Evolutionary conservation across 192 early-diverging fungal species (phyloP).

Genomic region (Coemansia sp.): DNA sequence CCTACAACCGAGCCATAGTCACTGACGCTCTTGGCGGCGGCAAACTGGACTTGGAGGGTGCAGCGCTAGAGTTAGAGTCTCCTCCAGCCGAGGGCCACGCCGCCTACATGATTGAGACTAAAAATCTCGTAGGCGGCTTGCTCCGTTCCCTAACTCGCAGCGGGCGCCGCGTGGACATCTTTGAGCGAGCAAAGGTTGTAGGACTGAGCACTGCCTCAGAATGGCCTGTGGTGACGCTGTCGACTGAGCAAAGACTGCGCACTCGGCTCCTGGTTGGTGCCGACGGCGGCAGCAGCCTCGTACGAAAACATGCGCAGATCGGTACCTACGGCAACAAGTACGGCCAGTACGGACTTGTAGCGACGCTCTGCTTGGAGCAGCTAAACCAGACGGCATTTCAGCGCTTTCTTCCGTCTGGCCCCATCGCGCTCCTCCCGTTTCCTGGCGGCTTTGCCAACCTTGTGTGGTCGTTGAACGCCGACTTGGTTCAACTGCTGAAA

Average conservation of each 20-base stretch:
- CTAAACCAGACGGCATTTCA: conserved; percentile 81
- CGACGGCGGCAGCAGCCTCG: conserved; percentile 84
- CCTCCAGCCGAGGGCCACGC: conserved; percentile 37
- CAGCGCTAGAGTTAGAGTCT: background rate
- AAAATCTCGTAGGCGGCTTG: conserved; percentile 72
- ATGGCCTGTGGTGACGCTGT: conserved; percentile 78
- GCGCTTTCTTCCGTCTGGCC: conserved; percentile 91
- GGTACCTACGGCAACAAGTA: conserved; percentile 88
- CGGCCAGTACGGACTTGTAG: conserved; percentile 80
- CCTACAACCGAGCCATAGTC: conserved; percentile 55
- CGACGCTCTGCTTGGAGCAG: conserved; percentile 66
- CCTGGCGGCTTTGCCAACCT: conserved; percentile 63
- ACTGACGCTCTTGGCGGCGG: conserved; percentile 39
- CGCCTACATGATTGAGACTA: conserved; percentile 89
- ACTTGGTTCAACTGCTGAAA: conserved; percentile 63
- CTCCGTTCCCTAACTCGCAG: conserved; percentile 52
- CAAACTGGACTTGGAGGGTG: conserved; percentile 11
- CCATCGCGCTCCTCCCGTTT: conserved; percentile 85
- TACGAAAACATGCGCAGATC: conserved; percentile 80
- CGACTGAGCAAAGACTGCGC: conserved; percentile 61
- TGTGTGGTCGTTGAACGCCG: conserved; percentile 84
- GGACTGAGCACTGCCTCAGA: background rate
- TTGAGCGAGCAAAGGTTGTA: conserved; percentile 69
- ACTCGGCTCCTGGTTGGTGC: conserved; percentile 84
- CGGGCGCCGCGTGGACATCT: conserved; percentile 56